A percentile compares a stretch with the other conserved stretches of the same genome.
These are phyloP conservation scores for Aureobasidium sp. DNA, from an alignment of 2,329 filamentous ascomycete species.

Conservation along the genomic window DNA sequence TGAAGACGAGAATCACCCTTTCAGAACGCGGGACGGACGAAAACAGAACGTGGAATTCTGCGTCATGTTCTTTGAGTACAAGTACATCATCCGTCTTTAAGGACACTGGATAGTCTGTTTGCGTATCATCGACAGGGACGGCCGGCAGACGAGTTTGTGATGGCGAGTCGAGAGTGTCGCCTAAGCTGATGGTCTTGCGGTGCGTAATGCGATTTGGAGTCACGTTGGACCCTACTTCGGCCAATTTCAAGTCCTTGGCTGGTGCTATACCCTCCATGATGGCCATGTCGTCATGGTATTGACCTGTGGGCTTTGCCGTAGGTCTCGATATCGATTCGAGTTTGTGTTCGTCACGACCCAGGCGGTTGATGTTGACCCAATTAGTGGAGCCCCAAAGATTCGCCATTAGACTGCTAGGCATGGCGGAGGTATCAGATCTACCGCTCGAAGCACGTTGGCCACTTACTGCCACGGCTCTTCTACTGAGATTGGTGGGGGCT, in stretches of 20 bases:
- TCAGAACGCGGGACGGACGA: conserved; percentile 70
- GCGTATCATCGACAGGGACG: conserved; percentile 52
- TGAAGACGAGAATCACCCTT: conserved; percentile 83
- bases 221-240: conserved; percentile 7
- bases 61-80: conserved; percentile 68
- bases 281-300: conserved; percentile 25
- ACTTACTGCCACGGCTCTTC: conserved; percentile 72
- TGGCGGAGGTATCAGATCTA: conserved; percentile 55
- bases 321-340: conserved; percentile 18
- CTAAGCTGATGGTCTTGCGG: conserved; percentile 48
- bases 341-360: conserved; percentile 49
- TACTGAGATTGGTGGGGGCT: conserved; percentile 76
- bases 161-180: conserved; percentile 9
- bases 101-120: conserved; percentile 69
- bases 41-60: conserved; percentile 89
- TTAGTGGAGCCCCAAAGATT: conserved; percentile 90
- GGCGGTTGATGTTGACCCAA: conserved; percentile 63
- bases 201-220: conserved; percentile 32
- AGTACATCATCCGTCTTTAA: conserved; percentile 73
- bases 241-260: conserved; percentile 17
- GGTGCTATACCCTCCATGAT: conserved; percentile 25
- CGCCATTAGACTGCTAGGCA: conserved; percentile 81
- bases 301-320: conserved; percentile 16
- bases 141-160: background rate
- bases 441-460: conserved; percentile 62